phyloP scores from a whole-genome alignment of 2,329 filamentous ascomycete genomes.

The Stemphylium beticola region DNA sequence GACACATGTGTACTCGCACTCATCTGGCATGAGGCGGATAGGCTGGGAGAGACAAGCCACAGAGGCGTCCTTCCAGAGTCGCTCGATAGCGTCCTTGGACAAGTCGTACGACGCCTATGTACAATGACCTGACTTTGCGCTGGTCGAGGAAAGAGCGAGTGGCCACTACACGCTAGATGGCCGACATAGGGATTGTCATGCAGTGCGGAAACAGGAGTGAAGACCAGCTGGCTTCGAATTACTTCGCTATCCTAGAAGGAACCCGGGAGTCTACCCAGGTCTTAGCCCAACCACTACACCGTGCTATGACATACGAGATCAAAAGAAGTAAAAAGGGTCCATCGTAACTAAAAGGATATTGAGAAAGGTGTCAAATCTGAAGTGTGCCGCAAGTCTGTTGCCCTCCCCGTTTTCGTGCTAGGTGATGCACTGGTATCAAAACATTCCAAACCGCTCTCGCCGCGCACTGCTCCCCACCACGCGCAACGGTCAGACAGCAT shows the following conservation, averaged over 20 bases:
- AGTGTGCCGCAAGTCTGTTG: slow-evolving; percentile 29
- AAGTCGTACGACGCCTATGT: not conserved
- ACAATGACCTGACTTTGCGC: not conserved
- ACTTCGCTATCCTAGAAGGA: slow-evolving; percentile 36
- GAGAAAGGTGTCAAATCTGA: slow-evolving; percentile 37
- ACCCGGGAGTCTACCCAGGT: slow-evolving; percentile 18
- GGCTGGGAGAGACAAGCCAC: not conserved
- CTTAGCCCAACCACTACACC: slow-evolving; percentile 31
- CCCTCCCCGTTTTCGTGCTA: slow-evolving; percentile 35
- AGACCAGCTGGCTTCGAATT: slow-evolving; percentile 27
- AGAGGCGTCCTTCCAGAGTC: not conserved
- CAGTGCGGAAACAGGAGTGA: slow-evolving; percentile 10
- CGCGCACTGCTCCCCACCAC: not conserved
- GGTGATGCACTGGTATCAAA: slow-evolving; percentile 50
- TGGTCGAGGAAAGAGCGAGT: not conserved
- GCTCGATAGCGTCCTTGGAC: not conserved
- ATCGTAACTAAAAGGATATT: slow-evolving; percentile 47
- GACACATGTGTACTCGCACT: not conserved
- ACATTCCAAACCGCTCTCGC: slow-evolving; percentile 27
- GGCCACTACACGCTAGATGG: not conserved
- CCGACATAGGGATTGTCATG: not conserved
- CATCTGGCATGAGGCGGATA: not conserved
- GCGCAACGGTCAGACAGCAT: slow-evolving; percentile 26
- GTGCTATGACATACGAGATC: slow-evolving; percentile 41
- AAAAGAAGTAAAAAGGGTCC: slow-evolving; percentile 33